Evolutionary conservation across 176 grass and related monocot genomes (phyloP).

Genomic region (Zea luxurians): DNA sequence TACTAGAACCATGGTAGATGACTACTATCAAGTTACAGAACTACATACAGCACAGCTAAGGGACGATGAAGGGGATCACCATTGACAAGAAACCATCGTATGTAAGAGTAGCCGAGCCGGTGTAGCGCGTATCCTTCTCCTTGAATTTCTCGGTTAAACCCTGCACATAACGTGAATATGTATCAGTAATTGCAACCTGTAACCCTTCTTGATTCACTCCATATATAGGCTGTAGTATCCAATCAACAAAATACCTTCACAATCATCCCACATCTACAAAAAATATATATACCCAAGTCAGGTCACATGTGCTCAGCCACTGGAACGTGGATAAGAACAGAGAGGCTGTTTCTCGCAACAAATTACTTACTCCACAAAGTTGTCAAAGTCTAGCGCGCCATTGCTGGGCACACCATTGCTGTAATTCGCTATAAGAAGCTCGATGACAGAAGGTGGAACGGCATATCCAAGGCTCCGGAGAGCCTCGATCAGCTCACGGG

Average conservation of each 20-base stretch:
- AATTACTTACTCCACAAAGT: conserved; percentile 82
- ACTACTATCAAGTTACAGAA: conserved; percentile 21
- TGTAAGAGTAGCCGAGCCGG: conserved; percentile 64
- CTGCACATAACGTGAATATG: conserved; percentile 17
- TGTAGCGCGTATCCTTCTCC: conserved; percentile 72
- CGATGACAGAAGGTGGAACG: conserved; percentile 65
- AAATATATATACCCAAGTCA: not conserved
- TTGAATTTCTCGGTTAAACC: conserved; percentile 95
- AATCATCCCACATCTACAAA: conserved; percentile 70
- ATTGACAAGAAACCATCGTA: conserved; percentile 77
- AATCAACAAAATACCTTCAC: conserved; percentile 58
- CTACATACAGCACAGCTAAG: conserved; percentile 22
- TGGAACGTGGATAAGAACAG: not conserved
- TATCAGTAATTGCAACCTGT: not conserved
- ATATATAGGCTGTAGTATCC: not conserved
- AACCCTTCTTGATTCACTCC: not conserved
- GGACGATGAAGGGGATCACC: conserved; percentile 81
- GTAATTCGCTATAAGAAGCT: conserved; percentile 74
- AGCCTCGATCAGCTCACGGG: conserved; percentile 66
- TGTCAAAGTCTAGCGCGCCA: conserved; percentile 68
- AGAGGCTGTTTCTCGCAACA: not conserved
- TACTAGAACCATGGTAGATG: not conserved
- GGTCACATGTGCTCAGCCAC: not conserved
- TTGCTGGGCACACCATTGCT: conserved; percentile 34
- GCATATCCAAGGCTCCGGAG: conserved; percentile 77